Evolutionary conservation across 176 grass and related monocot genomes (phyloP).

Genomic region (Chloris gayana): DNA sequence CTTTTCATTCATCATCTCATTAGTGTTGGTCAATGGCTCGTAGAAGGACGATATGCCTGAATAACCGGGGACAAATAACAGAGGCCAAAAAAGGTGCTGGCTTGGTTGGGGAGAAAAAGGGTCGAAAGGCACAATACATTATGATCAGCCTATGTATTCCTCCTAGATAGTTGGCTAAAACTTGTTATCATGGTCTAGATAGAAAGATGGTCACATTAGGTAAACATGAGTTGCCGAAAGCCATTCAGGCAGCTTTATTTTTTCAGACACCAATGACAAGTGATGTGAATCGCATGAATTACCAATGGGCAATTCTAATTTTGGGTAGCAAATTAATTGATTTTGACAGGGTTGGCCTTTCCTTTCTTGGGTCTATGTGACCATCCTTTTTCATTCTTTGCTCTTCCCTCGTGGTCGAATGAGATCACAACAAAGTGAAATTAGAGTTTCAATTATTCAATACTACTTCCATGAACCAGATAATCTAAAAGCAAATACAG

Average conservation of each 20-base stretch:
- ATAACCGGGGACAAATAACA: neutral
- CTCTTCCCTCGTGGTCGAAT: neutral
- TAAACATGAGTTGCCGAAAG: neutral
- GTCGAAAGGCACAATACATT: neutral
- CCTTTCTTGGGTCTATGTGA: neutral
- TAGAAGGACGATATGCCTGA: neutral
- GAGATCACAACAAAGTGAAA: too few relatives aligned
- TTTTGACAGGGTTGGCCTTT: neutral
- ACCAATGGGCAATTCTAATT: neutral
- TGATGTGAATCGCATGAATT: neutral
- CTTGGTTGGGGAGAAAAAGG: neutral
- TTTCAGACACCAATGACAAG: neutral
- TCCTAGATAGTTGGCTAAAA: neutral
- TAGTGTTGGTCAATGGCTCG: conserved; percentile 20
- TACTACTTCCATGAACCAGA: too few relatives aligned
- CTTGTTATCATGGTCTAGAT: neutral
- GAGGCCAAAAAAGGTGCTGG: neutral
- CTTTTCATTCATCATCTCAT: conserved; percentile 2
- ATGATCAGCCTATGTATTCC: neutral
- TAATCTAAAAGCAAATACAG: too few relatives aligned
- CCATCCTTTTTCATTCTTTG: neutral
- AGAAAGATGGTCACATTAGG: neutral
- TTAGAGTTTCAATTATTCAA: too few relatives aligned
- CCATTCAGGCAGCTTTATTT: neutral
- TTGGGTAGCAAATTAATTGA: neutral